These are phyloP conservation scores for Gymnopus androsaceus DNA, from an alignment of 1,284 basidiomycete species.

Conservation along the genomic window DNA sequence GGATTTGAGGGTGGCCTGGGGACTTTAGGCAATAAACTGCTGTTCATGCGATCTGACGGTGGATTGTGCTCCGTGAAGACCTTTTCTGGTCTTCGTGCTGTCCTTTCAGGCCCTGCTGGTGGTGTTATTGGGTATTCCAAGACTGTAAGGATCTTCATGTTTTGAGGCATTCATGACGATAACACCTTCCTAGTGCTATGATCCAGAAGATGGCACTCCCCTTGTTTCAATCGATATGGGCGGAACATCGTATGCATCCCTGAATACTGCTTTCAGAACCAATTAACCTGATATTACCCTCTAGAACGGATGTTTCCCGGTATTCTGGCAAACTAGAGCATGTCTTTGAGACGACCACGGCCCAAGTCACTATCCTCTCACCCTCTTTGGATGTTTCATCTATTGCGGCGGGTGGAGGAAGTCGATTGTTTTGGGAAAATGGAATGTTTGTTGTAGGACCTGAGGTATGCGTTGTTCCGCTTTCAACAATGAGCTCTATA, in stretches of 20 bases:
- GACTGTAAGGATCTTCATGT: background rate
- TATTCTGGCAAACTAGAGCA: conserved; percentile 8
- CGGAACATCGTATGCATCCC: background rate
- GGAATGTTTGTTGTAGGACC: conserved; percentile 12
- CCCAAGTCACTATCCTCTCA: conserved; percentile 8
- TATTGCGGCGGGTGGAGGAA: conserved; percentile 9
- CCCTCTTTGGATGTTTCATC: conserved; percentile 7
- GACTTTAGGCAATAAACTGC: background rate
- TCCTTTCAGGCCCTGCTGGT: conserved; percentile 10
- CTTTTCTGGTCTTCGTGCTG: conserved; percentile 10
- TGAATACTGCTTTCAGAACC: background rate
- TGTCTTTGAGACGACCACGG: conserved; percentile 8
- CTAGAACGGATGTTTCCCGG: conserved; percentile 10
- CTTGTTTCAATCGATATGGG: conserved; percentile 10
- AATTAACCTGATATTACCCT: background rate
- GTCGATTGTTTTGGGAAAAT: conserved; percentile 8
- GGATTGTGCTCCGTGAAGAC: conserved; percentile 6
- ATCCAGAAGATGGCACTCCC: conserved; percentile 4
- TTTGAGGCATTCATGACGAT: background rate
- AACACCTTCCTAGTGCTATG: background rate
- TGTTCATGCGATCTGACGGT: conserved; percentile 12
- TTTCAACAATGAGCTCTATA: background rate
- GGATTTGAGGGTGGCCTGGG: conserved; percentile 3
- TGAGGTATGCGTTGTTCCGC: background rate
- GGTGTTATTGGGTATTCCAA: conserved; percentile 8